These are phyloP conservation scores for Coemansia sp. DNA, from an alignment of 192 early-diverging fungal genomes.

Conservation along the genomic window DNA sequence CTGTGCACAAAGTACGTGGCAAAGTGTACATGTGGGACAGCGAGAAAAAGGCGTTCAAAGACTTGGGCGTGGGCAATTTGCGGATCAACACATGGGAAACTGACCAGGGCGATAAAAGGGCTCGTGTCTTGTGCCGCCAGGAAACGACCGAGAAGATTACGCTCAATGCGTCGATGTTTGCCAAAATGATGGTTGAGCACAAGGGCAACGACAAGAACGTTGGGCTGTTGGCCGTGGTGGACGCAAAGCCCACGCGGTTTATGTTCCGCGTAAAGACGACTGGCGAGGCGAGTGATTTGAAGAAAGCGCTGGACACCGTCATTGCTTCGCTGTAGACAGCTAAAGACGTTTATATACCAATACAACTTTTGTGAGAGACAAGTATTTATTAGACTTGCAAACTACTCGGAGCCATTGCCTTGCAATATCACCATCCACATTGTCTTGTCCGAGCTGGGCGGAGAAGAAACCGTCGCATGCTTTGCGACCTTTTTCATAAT, in stretches of 20 bases:
- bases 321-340: conserved; percentile 1
- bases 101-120: conserved; percentile 15
- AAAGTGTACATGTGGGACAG: conserved; percentile 52
- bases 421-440: neutral
- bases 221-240: conserved; percentile 34
- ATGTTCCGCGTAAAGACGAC: conserved; percentile 39
- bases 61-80: conserved; percentile 48
- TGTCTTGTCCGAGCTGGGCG: neutral
- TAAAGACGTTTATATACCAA: too few species aligned
- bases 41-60: conserved; percentile 30
- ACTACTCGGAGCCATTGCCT: neutral
- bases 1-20: conserved; percentile 32
- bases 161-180: conserved; percentile 52
- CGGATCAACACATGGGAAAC: conserved; percentile 35
- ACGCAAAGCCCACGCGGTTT: conserved; percentile 34
- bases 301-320: conserved; percentile 5
- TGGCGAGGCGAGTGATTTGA: conserved; percentile 1
- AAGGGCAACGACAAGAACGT: conserved; percentile 43
- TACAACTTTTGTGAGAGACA: too few species aligned
- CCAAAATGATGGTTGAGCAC: conserved; percentile 40
- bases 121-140: conserved; percentile 54
- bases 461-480: neutral
- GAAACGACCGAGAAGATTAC: conserved; percentile 47
- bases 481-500: conserved; percentile 1
- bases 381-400: neutral